These are phyloP conservation scores for Adansonia gregorii DNA, from an alignment of 441 rosid genomes.

Conservation along the genomic window DNA sequence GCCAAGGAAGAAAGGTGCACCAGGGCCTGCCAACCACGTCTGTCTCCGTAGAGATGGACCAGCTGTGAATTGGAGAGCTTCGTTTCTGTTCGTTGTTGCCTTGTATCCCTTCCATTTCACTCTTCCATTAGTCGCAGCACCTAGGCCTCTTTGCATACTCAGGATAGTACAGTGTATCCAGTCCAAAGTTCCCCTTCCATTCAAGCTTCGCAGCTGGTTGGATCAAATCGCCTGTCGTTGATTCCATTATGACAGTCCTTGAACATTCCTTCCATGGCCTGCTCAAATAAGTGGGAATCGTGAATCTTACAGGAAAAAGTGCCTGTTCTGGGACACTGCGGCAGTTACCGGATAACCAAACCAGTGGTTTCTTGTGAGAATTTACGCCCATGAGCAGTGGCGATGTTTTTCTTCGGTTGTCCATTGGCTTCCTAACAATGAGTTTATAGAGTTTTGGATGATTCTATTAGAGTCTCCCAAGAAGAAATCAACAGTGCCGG, in stretches of 20 bases:
- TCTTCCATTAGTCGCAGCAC: conserved; percentile 45
- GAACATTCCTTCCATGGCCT: conserved; percentile 56
- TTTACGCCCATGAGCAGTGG: conserved; percentile 38
- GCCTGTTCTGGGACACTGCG: conserved; percentile 38
- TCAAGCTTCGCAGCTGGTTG: conserved; percentile 58
- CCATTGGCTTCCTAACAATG: conserved; percentile 42
- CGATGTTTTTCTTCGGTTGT: conserved; percentile 33
- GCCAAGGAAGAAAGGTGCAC: not conserved
- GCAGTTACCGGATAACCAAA: conserved; percentile 44
- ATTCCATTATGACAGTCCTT: conserved; percentile 57
- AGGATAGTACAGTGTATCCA: conserved; percentile 51
- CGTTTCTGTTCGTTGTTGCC: conserved; percentile 34
- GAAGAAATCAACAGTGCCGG: conserved; percentile 50
- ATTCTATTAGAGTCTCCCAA: conserved; percentile 40
- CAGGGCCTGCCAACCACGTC: not conserved
- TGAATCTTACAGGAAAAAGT: conserved; percentile 29
- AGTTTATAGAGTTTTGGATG: conserved; percentile 42
- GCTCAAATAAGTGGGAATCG: conserved; percentile 41
- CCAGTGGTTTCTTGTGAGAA: conserved; percentile 39
- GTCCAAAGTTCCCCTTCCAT: conserved; percentile 49
- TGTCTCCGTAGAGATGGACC: not conserved
- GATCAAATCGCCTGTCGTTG: conserved; percentile 47
- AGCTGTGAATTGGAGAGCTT: conserved; percentile 38
- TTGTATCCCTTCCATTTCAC: conserved; percentile 59
- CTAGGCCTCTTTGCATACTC: conserved; percentile 59